Evolutionary conservation across 306 rosid species (phyloP), one percentile per base, ranked within the genome.

Genomic region (Delonix regia): DNA sequence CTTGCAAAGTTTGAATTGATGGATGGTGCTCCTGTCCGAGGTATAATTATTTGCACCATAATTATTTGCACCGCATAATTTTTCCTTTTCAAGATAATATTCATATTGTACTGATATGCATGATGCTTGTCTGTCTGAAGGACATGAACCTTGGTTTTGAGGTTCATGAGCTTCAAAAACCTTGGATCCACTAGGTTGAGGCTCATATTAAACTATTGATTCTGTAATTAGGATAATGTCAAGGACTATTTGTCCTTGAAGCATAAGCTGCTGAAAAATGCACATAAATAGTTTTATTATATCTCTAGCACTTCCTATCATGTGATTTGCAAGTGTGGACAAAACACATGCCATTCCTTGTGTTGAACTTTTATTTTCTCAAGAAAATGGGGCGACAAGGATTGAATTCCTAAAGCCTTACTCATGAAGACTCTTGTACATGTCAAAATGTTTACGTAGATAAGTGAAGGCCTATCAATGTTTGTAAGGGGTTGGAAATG

Each of bases 11-110:
- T 83, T 73, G 94, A 92, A 68, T 81, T 92, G 85, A 92, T 92
- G 97, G 94, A 89, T 84, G 94, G 97, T 77, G 94, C 92, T 80
- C 97, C 97, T 27, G 97, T 92, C 59, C 73, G 97, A 89, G 97
- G 97, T 90, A 72, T 73, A n/a, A n/a, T n/a, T n/a, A n/a, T n/a
- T n/a, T n/a, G n/a, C n/a, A n/a, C n/a, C n/a, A n/a, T n/a, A n/a
- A n/a, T n/a, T 53, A 19, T 21, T 2, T 76, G 8, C 12, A 12
- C 6, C 19, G 14, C 9, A 3, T 55, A 36, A 24, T 22, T 36
- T 48, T 52, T 71, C 64, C 64, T 6, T 51, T 2, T 11, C 33
- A 53, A 48, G 22, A 9, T 34, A 21, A 3, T 19, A 51, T 33
- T 30, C 8, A 3, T 53, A 19, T 72, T 39, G n/a, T 18, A 9